Percentiles rank a stretch among this genome's conserved stretches.
Conservation (phyloP, 805 yeast genomes). For the Spathaspora boniae region DNA sequence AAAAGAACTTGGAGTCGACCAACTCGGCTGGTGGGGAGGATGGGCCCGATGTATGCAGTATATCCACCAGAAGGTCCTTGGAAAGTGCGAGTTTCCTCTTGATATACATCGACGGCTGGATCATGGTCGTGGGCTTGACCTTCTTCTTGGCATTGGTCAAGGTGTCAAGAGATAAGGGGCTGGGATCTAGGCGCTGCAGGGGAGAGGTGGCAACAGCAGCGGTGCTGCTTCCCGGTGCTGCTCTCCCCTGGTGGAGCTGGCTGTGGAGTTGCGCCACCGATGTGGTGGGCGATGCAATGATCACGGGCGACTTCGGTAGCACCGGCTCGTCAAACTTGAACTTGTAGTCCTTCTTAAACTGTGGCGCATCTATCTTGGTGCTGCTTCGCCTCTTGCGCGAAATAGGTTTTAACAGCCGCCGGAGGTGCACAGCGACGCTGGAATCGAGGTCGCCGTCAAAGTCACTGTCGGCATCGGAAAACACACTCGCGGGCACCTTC, state of each 20-base stretch:
- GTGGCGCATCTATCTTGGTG: conserved; percentile 5
- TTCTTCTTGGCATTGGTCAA: conserved; percentile 12
- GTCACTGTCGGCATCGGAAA: too few relatives aligned
- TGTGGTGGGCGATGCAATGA: not conserved
- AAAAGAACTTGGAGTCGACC: conserved; percentile 11
- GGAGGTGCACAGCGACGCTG: too few relatives aligned
- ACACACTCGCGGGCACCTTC: too few relatives aligned
- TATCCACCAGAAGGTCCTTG: conserved; percentile 38
- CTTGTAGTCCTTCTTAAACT: conserved; percentile 22
- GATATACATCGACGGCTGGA: conserved; percentile 23
- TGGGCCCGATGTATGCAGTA: not conserved
- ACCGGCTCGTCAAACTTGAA: conserved; percentile 16
- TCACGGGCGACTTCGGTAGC: conserved; percentile 11
- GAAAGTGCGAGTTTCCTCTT: conserved; percentile 31
- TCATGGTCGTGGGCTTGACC: conserved; percentile 12
- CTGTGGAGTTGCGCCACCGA: too few relatives aligned
- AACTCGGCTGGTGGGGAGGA: conserved; percentile 4
- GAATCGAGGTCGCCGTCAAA: too few relatives aligned
- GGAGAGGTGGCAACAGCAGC: not conserved
- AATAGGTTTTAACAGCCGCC: conserved; percentile 12
- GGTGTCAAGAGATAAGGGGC: conserved; percentile 17
- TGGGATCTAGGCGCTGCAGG: conserved; percentile 1
- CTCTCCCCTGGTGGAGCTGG: too few relatives aligned
- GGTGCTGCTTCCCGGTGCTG: too few relatives aligned
- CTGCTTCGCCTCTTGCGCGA: conserved; percentile 9